Evolutionary conservation across 2,329 filamentous ascomycete species (phyloP).

Genomic region (Pseudogymnoascus sp.): DNA sequence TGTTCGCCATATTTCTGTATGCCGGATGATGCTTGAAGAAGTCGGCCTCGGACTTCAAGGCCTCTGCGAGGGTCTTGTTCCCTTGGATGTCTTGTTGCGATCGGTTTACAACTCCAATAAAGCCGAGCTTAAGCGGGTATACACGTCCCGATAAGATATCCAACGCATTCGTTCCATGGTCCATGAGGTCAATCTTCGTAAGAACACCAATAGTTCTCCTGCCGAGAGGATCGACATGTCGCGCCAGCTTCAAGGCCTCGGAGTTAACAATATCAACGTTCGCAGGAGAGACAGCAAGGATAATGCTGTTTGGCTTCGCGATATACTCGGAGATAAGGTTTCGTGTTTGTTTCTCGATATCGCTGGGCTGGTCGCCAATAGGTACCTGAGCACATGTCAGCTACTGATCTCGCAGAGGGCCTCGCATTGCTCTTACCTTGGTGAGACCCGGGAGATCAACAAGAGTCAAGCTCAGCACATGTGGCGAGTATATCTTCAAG

Average conservation of each 20-base stretch:
- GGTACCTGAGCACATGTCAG: conserved; percentile 53
- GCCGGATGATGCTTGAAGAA: conserved; percentile 97
- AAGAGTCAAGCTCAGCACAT: conserved; percentile 90
- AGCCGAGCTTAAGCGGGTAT: conserved; percentile 92
- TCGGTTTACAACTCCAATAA: conserved; percentile 95
- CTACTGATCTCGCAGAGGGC: background rate
- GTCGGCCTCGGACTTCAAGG: conserved; percentile 78
- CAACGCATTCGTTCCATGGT: conserved; percentile 94
- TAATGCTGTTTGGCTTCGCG: conserved; percentile 96
- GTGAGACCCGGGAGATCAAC: conserved; percentile 94
- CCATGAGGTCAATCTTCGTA: conserved; percentile 97
- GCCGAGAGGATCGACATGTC: conserved; percentile 92
- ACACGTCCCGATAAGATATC: conserved; percentile 97
- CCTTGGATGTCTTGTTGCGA: conserved; percentile 97
- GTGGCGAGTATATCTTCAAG: conserved; percentile 94
- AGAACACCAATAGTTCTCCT: conserved; percentile 92
- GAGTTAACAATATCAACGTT: conserved; percentile 99
- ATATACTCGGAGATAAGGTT: conserved; percentile 97
- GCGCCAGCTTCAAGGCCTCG: conserved; percentile 89
- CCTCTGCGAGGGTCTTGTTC: conserved; percentile 89
- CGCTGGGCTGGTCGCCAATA: conserved; percentile 92
- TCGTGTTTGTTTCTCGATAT: conserved; percentile 97
- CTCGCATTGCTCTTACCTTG: conserved; percentile 50
- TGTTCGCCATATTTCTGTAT: conserved; percentile 88
- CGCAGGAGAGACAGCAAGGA: conserved; percentile 90